Conservation (phyloP, 176 grass and related monocot genomes). For the Cymbopogon citratus region DNA sequence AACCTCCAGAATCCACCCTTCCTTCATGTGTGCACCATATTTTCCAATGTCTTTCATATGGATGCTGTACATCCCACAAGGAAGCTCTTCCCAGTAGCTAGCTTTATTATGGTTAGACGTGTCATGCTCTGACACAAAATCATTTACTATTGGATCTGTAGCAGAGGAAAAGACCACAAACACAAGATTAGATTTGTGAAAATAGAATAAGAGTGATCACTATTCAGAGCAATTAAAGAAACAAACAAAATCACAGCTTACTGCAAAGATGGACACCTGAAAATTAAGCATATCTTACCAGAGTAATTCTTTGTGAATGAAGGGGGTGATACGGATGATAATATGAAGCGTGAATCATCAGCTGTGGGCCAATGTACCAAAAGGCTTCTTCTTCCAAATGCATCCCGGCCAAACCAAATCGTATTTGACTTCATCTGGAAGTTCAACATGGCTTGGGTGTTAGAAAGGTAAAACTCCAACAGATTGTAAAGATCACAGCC, state of each 20-base stretch:
- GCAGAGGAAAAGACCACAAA: conserved; percentile 13
- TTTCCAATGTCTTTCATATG: conserved; percentile 30
- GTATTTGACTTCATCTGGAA: conserved; percentile 53
- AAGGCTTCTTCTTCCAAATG: conserved; percentile 86
- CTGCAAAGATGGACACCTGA: background rate
- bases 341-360: conserved; percentile 60
- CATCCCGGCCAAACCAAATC: conserved; percentile 81
- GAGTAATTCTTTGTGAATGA: conserved; percentile 24
- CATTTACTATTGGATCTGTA: conserved; percentile 30
- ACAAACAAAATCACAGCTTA: conserved; percentile 2
- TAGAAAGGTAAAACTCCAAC: conserved; percentile 11
- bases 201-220: background rate
- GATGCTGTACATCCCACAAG: conserved; percentile 77
- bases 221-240: background rate
- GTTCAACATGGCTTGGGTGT: conserved; percentile 12
- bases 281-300: conserved; percentile 34
- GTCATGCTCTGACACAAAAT: conserved; percentile 33
- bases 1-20: conserved; percentile 34
- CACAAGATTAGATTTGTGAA: conserved; percentile 10
- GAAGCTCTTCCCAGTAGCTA: conserved; percentile 82
- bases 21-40: conserved; percentile 15
- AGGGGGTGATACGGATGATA: conserved; percentile 71
- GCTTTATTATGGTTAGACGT: conserved; percentile 20
- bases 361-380: conserved; percentile 79
- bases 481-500: background rate